A percentile compares a stretch with the other conserved stretches of the same genome.
Conservation (phyloP, 2,329 filamentous ascomycete species). For the Fusarium devonianum region DNA sequence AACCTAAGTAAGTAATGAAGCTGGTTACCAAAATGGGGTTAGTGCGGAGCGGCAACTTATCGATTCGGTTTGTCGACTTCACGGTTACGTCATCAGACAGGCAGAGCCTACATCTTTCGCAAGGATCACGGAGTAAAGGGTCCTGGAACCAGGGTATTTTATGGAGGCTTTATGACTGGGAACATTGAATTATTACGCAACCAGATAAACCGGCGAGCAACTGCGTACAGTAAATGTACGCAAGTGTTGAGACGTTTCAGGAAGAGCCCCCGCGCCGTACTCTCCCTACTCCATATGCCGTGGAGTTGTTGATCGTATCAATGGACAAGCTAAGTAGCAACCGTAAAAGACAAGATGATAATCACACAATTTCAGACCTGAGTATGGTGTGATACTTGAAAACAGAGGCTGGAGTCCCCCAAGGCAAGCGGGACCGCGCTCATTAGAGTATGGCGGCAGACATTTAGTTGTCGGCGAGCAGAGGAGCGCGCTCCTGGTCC, state of each 20-base stretch:
- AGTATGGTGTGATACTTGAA: not conserved
- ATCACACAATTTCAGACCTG: not conserved
- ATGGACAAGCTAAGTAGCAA: constrained; percentile 12
- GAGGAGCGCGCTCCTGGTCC: constrained; percentile 67
- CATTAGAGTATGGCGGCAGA: not conserved
- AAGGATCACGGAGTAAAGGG: constrained; percentile 15
- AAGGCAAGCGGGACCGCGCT: not conserved
- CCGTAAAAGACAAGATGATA: constrained; percentile 12
- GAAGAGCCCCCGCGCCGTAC: constrained; percentile 26
- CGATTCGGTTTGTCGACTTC: no score
- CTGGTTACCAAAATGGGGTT: constrained; percentile 10
- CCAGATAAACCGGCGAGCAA: constrained; percentile 2
- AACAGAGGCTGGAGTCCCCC: not conserved
- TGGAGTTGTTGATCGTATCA: constrained; percentile 15
- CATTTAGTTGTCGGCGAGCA: constrained; percentile 58
- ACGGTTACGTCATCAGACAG: no score
- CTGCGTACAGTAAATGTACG: constrained; percentile 8
- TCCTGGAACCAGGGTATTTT: not conserved
- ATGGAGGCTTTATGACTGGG: not conserved
- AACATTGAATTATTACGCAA: constrained; percentile 26
- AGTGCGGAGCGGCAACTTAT: constrained; percentile 39
- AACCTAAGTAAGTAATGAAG: no score
- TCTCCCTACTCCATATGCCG: constrained; percentile 24
- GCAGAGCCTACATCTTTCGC: not conserved
- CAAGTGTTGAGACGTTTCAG: constrained; percentile 2